Evolutionary conservation across 2,329 filamentous ascomycete genomes (phyloP).

Genomic region (Aspergillus glaucus): DNA sequence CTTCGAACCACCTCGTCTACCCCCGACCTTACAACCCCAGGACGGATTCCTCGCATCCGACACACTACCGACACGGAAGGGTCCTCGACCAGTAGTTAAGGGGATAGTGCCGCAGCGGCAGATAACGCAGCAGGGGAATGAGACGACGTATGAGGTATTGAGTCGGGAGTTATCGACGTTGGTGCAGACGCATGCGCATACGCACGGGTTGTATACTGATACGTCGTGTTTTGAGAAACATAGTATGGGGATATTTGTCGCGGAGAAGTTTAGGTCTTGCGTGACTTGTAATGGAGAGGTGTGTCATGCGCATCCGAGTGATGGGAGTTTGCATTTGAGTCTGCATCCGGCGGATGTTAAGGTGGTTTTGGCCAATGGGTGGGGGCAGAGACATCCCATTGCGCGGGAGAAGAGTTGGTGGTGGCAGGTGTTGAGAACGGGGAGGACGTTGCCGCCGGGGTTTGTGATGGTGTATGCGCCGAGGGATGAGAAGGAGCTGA

Average conservation of each 20-base stretch:
- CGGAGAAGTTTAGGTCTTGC: constrained; percentile 19
- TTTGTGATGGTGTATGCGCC: constrained; percentile 83
- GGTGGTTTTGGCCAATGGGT: constrained; percentile 65
- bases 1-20: constrained; percentile 52
- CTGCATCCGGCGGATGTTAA: constrained; percentile 72
- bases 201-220: constrained; percentile 43
- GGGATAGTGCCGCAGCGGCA: background rate
- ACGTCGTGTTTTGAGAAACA: constrained; percentile 78
- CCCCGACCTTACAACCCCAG: constrained; percentile 47
- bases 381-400: constrained; percentile 63
- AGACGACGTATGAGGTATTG: background rate
- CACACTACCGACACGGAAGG: background rate
- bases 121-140: background rate
- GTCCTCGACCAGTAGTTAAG: background rate
- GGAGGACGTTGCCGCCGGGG: constrained; percentile 60
- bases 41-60: constrained; percentile 4
- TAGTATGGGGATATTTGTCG: constrained; percentile 67
- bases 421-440: constrained; percentile 43
- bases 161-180: background rate
- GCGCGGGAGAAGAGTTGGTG: constrained; percentile 51
- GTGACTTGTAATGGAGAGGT: constrained; percentile 61
- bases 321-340: constrained; percentile 71
- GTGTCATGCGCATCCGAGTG: constrained; percentile 70
- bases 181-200: background rate
- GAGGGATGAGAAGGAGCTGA: constrained; percentile 60